Evolutionary conservation across 805 yeast genomes (phyloP).

Genomic region (Groenewaldozyma tartarivorans): DNA sequence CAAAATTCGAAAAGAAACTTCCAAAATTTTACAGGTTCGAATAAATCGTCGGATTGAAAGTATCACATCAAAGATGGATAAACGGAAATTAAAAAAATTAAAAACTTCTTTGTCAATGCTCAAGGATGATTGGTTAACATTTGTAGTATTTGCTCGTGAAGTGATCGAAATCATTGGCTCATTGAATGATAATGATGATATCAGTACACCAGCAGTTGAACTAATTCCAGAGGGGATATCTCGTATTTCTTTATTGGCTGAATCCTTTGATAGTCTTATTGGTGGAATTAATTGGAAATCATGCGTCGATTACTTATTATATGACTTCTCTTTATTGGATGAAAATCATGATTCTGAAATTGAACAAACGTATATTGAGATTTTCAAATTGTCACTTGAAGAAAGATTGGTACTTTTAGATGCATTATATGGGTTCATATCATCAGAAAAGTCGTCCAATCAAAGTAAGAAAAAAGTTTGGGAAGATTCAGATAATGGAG

Average conservation of each 20-base stretch:
- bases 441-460: slow-evolving; percentile 1
- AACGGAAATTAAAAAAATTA: slow-evolving; percentile 5
- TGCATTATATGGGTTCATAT: slow-evolving; percentile 23
- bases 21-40: too few species aligned
- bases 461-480: not conserved
- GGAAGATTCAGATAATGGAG: slow-evolving; percentile 3
- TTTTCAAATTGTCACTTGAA: slow-evolving; percentile 3
- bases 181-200: not conserved
- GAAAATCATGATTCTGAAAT: not conserved
- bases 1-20: slow-evolving; percentile 36
- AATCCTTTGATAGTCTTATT: slow-evolving; percentile 4
- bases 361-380: slow-evolving; percentile 1
- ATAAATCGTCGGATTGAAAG: slow-evolving; percentile 38
- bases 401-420: slow-evolving; percentile 12
- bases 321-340: slow-evolving; percentile 24
- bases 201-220: not conserved
- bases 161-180: not conserved
- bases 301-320: slow-evolving; percentile 33
- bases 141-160: slow-evolving; percentile 11
- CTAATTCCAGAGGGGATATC: slow-evolving; percentile 1
- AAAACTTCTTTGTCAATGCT: slow-evolving; percentile 8
- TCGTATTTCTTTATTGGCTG: slow-evolving; percentile 11
- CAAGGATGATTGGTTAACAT: slow-evolving; percentile 12
- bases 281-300: slow-evolving; percentile 27
- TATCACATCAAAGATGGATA: not conserved